phyloP scores from a whole-genome alignment of 257 asterid genomes.

The Forsythia viridissima region DNA sequence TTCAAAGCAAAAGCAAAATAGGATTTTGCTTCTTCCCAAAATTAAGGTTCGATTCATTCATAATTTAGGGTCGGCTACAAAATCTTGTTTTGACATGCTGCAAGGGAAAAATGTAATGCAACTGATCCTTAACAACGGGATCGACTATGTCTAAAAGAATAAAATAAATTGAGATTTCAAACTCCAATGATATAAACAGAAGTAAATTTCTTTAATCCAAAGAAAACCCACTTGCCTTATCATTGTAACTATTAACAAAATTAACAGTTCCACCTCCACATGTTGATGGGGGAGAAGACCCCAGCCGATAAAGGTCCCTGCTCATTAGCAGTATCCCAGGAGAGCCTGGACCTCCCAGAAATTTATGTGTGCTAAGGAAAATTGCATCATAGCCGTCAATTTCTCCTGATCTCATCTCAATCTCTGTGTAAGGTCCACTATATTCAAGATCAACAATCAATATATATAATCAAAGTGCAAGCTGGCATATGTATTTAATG shows the following conservation, averaged over 20 bases:
- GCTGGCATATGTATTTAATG: too few relatives aligned
- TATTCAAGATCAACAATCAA: neutral
- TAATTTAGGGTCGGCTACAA: too few relatives aligned
- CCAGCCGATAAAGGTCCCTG: constrained; percentile 49
- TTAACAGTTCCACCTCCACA: constrained; percentile 78
- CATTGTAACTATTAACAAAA: constrained; percentile 45
- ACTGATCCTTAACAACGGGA: neutral
- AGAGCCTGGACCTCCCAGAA: constrained; percentile 78
- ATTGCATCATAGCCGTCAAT: constrained; percentile 65
- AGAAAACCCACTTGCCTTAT: constrained; percentile 37
- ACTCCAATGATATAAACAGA: neutral
- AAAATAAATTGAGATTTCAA: neutral
- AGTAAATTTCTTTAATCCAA: too few relatives aligned
- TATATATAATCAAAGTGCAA: too few relatives aligned
- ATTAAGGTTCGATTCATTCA: neutral
- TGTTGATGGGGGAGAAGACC: constrained; percentile 63
- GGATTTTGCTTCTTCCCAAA: too few relatives aligned
- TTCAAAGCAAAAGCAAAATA: too few relatives aligned
- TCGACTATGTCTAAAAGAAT: neutral
- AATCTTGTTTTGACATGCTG: neutral
- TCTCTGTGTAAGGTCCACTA: constrained; percentile 58
- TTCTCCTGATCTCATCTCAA: constrained; percentile 56
- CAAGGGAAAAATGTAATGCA: neutral
- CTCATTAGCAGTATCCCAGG: constrained; percentile 65
- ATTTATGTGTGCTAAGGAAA: constrained; percentile 62